Conservation (phyloP, 306 rosid species). For the Cucurbita argyrosperma region DNA sequence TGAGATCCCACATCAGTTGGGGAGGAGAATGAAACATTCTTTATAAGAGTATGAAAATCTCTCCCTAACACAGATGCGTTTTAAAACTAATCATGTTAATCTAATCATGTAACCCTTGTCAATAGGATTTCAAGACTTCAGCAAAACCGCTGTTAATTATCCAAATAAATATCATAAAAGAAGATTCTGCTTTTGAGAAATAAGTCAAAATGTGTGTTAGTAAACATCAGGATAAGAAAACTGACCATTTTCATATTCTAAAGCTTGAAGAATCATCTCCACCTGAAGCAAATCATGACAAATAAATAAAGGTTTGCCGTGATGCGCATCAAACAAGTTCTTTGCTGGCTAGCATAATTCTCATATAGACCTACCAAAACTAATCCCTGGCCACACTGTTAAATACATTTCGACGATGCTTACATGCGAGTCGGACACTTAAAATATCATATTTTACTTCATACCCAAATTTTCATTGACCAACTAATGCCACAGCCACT, state of each 20-base stretch:
- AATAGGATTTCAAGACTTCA: not conserved
- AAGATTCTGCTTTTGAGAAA: not conserved
- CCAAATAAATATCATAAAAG: not conserved
- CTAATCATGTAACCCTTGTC: not conserved
- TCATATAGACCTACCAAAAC: not conserved
- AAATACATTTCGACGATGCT: not conserved
- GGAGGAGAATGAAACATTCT: too few relatives aligned
- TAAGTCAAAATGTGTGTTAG: not conserved
- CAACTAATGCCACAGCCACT: not conserved
- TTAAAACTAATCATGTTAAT: not conserved
- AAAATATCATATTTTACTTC: not conserved
- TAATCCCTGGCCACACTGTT: not conserved
- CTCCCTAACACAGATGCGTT: too few relatives aligned
- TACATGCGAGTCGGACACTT: not conserved
- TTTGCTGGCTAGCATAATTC: not conserved
- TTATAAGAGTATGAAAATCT: too few relatives aligned
- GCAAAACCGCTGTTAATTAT: not conserved
- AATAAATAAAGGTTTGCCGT: not conserved
- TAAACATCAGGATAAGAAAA: not conserved
- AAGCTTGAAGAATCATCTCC: constrained; percentile 91
- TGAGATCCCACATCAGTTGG: too few relatives aligned
- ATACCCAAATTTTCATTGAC: not conserved
- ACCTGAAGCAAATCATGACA: constrained; percentile 29
- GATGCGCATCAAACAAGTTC: not conserved
- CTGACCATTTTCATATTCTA: constrained; percentile 73